These are phyloP conservation scores for Tuctoria greenei DNA, from an alignment of 176 grass and related monocot genomes.

Conservation along the genomic window DNA sequence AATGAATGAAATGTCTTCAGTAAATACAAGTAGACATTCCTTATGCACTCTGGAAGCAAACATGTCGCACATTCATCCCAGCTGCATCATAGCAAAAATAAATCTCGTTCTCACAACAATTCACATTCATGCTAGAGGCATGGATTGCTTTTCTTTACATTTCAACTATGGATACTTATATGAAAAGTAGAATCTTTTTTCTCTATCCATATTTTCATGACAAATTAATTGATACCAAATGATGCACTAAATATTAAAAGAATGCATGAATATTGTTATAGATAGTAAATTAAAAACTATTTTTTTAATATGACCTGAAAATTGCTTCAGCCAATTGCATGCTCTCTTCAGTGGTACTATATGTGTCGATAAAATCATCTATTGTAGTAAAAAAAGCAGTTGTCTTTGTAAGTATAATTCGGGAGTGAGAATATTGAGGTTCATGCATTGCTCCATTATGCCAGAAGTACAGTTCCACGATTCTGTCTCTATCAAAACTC, in stretches of 20 bases:
- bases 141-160: neutral
- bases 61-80: slow-evolving; percentile 27
- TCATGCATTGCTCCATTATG: slow-evolving; percentile 6
- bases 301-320: slow-evolving; percentile 25
- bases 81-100: slow-evolving; percentile 18
- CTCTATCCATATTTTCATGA: too few relatives aligned
- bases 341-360: slow-evolving; percentile 31
- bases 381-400: slow-evolving; percentile 24
- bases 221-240: too few relatives aligned
- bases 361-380: slow-evolving; percentile 40
- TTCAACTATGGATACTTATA: neutral
- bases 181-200: neutral
- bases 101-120: neutral
- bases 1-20: slow-evolving; percentile 44
- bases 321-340: slow-evolving; percentile 34
- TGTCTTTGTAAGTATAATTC: slow-evolving; percentile 40
- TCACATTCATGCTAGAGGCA: neutral
- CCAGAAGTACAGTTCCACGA: neutral
- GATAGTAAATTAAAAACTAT: too few relatives aligned
- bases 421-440: slow-evolving; percentile 7
- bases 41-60: slow-evolving; percentile 39
- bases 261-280: too few relatives aligned
- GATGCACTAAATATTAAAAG: too few relatives aligned
- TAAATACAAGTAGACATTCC: slow-evolving; percentile 26
- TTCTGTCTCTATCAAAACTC: slow-evolving; percentile 18